These are phyloP conservation scores for Arthrobotrys musiformis DNA, from an alignment of 2,329 filamentous ascomycete species.

Conservation along the genomic window DNA sequence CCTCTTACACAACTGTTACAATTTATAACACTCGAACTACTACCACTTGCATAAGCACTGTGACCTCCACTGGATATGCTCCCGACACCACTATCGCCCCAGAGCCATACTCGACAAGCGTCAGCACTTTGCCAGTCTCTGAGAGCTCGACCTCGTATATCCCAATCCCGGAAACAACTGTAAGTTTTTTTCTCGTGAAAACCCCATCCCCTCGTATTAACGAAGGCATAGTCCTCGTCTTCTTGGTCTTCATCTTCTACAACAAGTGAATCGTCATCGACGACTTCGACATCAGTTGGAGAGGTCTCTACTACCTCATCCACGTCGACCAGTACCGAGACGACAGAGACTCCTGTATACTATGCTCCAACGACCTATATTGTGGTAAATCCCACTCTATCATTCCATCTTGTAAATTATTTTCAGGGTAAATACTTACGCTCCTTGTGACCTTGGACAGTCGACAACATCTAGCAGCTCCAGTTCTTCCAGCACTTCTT, in stretches of 20 bases:
- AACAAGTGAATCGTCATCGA: constrained; percentile 36
- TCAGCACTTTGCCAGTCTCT: constrained; percentile 35
- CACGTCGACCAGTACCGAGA: constrained; percentile 30
- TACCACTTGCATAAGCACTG: constrained; percentile 39
- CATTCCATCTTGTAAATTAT: constrained; percentile 22
- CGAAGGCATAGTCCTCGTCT: constrained; percentile 46
- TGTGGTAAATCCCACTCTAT: constrained; percentile 44
- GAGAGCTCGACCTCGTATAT: constrained; percentile 47
- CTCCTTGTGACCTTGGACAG: constrained; percentile 35
- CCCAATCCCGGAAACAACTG: constrained; percentile 29
- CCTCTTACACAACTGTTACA: constrained; percentile 47
- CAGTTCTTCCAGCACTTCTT: constrained; percentile 15
- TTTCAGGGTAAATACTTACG: constrained; percentile 46
- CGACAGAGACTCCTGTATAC: constrained; percentile 43
- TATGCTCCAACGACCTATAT: constrained; percentile 28
- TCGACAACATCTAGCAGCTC: constrained; percentile 40
- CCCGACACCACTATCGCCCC: constrained; percentile 20
- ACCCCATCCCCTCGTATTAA: constrained; percentile 51
- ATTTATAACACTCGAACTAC: constrained; percentile 46
- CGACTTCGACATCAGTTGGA: constrained; percentile 52
- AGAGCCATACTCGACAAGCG: constrained; percentile 41
- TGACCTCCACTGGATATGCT: constrained; percentile 44
- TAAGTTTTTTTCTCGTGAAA: constrained; percentile 28
- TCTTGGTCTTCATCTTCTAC: constrained; percentile 24
- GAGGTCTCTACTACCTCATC: constrained; percentile 37